These are phyloP conservation scores for Hypoxylon sp. DNA, from an alignment of 2,329 filamentous ascomycete species.

Conservation along the genomic window DNA sequence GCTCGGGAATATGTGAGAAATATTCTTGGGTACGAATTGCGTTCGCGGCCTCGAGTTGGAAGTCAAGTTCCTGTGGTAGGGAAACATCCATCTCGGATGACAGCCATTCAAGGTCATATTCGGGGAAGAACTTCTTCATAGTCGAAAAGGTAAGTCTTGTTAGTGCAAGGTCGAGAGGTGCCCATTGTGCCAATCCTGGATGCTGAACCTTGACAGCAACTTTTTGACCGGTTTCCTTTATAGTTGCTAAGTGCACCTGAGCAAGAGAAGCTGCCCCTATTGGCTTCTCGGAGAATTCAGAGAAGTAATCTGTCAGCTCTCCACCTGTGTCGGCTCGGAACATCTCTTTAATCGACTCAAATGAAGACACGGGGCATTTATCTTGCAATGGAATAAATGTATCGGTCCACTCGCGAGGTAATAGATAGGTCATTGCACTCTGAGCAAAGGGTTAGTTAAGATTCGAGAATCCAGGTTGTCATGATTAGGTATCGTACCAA, in stretches of 20 bases:
- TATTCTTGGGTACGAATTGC: constrained; percentile 81
- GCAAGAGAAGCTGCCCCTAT: constrained; percentile 94
- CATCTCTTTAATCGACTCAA: constrained; percentile 86
- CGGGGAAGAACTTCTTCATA: constrained; percentile 91
- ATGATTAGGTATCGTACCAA: constrained; percentile 59
- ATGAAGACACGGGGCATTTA: constrained; percentile 90
- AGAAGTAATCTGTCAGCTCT: constrained; percentile 83
- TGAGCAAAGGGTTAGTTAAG: constrained; percentile 47
- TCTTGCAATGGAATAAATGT: constrained; percentile 98
- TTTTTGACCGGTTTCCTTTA: constrained; percentile 82
- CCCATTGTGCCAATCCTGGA: constrained; percentile 87
- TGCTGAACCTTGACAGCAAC: constrained; percentile 98
- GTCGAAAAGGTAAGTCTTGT: constrained; percentile 90
- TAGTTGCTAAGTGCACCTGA: constrained; percentile 88
- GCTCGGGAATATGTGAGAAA: constrained; percentile 75
- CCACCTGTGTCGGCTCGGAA: constrained; percentile 83
- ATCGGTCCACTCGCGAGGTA: constrained; percentile 90
- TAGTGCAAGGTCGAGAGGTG: constrained; percentile 83
- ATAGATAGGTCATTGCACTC: constrained; percentile 94
- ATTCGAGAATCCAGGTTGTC: not conserved
- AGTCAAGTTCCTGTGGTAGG: constrained; percentile 90
- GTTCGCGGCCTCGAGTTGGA: constrained; percentile 84
- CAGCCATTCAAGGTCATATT: constrained; percentile 97
- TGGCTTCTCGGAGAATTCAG: constrained; percentile 79
- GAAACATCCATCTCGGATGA: constrained; percentile 92